Evolutionary conservation across 2,329 filamentous ascomycete genomes (phyloP).

Genomic region (Botrytis aclada): DNA sequence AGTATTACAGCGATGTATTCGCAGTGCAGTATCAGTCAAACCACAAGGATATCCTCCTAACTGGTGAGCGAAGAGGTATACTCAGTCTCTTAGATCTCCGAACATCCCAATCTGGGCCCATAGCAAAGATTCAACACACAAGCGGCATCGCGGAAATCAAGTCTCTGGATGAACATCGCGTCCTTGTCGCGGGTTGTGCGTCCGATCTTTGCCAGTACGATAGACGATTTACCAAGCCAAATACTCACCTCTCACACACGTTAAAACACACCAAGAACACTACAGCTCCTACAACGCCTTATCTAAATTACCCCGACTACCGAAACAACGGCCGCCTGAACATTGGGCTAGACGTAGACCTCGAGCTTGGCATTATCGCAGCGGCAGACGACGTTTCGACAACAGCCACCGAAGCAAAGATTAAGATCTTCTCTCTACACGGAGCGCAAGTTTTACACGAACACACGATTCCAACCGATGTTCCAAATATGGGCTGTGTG

Average conservation of each 20-base stretch:
- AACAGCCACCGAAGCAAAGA: not conserved
- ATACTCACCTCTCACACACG: constrained; percentile 13
- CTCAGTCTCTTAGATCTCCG: constrained; percentile 37
- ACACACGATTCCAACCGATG: not conserved
- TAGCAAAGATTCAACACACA: constrained; percentile 36
- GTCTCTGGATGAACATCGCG: constrained; percentile 47
- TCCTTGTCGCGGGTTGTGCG: constrained; percentile 52
- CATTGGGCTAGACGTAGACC: constrained; percentile 52
- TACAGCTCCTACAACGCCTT: constrained; percentile 35
- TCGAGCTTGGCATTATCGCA: constrained; percentile 49
- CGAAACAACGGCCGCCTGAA: constrained; percentile 48
- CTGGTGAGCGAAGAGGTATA: constrained; percentile 49
- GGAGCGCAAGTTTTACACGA: constrained; percentile 23
- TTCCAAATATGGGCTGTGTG: constrained; percentile 23
- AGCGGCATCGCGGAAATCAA: constrained; percentile 49
- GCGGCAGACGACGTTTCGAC: constrained; percentile 37
- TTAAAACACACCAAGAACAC: constrained; percentile 1
- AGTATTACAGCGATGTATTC: constrained; percentile 42
- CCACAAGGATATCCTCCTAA: constrained; percentile 47
- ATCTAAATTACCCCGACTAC: constrained; percentile 51
- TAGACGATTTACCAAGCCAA: constrained; percentile 43
- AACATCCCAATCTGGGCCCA: constrained; percentile 30
- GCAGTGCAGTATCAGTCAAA: constrained; percentile 47
- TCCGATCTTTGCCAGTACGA: constrained; percentile 56
- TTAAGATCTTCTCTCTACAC: constrained; percentile 34